Evolutionary conservation across 2,329 filamentous ascomycete genomes (phyloP).

Genomic region (Penicillium occitanis): DNA sequence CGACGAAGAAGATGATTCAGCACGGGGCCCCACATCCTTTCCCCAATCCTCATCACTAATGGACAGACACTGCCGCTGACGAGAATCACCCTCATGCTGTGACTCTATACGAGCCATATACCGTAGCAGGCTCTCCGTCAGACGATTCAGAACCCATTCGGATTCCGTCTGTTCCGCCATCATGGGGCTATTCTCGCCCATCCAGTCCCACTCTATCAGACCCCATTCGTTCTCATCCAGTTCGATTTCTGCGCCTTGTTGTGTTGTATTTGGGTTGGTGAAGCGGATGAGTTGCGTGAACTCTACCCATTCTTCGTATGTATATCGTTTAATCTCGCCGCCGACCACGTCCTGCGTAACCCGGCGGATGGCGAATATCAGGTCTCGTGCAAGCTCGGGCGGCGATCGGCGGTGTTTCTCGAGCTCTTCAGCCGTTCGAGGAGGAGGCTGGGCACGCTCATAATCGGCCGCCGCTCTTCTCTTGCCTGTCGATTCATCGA

Average conservation of each 20-base stretch:
- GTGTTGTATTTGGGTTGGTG: slow-evolving; percentile 34
- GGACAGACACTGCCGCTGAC: neutral
- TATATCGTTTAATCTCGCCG: slow-evolving; percentile 63
- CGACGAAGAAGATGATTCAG: neutral
- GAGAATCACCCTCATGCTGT: neutral
- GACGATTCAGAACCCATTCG: slow-evolving; percentile 65
- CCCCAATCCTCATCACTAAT: neutral
- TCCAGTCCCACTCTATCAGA: slow-evolving; percentile 69
- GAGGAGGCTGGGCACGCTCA: slow-evolving; percentile 22
- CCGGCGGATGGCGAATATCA: slow-evolving; percentile 69
- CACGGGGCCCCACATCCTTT: neutral
- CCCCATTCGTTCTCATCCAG: slow-evolving; percentile 58
- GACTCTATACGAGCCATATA: slow-evolving; percentile 34
- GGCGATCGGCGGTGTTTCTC: slow-evolving; percentile 52
- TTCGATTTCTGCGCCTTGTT: slow-evolving; percentile 32
- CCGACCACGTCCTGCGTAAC: slow-evolving; percentile 64
- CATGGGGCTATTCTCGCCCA: slow-evolving; percentile 67
- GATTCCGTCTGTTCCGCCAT: slow-evolving; percentile 62
- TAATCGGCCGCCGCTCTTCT: slow-evolving; percentile 17
- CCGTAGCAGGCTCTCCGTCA: slow-evolving; percentile 63
- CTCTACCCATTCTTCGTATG: slow-evolving; percentile 83
- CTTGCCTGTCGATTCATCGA: neutral
- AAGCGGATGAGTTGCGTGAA: slow-evolving; percentile 73
- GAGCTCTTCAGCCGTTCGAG: slow-evolving; percentile 45
- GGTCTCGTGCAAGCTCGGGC: slow-evolving; percentile 58